phyloP scores from a whole-genome alignment of 2,329 filamentous ascomycete genomes.

The Didymella arachidicola region DNA sequence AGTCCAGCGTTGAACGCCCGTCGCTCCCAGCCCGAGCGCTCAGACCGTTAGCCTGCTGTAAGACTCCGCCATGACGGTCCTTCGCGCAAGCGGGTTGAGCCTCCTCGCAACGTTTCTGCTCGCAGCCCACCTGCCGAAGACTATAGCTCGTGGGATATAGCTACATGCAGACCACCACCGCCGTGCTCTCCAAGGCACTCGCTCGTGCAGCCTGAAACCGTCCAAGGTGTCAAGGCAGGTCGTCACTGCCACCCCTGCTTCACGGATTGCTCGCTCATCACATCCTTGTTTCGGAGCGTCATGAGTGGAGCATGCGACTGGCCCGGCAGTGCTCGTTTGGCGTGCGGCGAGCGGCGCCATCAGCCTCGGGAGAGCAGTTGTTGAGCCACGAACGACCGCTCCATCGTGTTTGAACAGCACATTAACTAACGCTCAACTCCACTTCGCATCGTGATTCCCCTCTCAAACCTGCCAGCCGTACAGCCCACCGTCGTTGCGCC shows the following conservation, averaged over 20 bases:
- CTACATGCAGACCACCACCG: not conserved
- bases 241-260: slow-evolving; percentile 4
- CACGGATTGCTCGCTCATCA: slow-evolving; percentile 7
- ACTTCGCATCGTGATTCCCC: not conserved
- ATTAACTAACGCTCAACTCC: not conserved
- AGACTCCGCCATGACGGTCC: slow-evolving; percentile 18
- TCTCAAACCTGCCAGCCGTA: not conserved
- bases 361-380: slow-evolving; percentile 7
- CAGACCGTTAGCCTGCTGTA: slow-evolving; percentile 7
- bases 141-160: not conserved
- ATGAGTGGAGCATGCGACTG: slow-evolving; percentile 22
- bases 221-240: slow-evolving; percentile 11
- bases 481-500: not conserved
- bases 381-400: slow-evolving; percentile 18
- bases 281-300: slow-evolving; percentile 26
- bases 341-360: not conserved
- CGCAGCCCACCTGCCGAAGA: not conserved
- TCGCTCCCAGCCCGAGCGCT: slow-evolving; percentile 19
- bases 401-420: not conserved
- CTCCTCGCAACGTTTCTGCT: slow-evolving; percentile 9
- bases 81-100: slow-evolving; percentile 14
- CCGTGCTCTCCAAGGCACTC: not conserved
- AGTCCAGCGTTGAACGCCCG: slow-evolving; percentile 18
- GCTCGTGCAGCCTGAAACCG: slow-evolving; percentile 9
- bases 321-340: slow-evolving; percentile 15